Base-by-base conservation (phyloP, 805 yeast species). In the Ogataea neopini region DNA sequence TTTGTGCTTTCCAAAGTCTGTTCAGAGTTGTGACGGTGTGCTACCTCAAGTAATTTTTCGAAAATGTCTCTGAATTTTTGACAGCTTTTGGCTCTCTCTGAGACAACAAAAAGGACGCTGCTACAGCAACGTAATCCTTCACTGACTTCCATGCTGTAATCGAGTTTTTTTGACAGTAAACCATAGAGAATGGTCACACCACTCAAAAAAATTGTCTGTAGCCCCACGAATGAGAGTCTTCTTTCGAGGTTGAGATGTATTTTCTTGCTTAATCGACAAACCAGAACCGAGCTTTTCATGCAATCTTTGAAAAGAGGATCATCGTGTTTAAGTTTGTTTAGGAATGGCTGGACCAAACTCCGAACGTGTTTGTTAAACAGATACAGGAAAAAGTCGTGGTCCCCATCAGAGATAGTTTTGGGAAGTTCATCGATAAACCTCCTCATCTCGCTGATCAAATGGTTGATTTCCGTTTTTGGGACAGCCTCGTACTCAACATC, bases 111-210 rank as follows among this genome's bases (percentile, higher is more conserved):
- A 8, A 56, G 41, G 3, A 50, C 46, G 8, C 47, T 47, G 20
- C 56, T 50, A 28, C 59, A 55, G 15, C 49, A 49, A 18, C 48
- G 26, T 15, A 55, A 34, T 17, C 47, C 49, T 15, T 46, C 51
- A n/a, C 53, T 37, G 6, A 51, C 47, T n/a, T 49, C 51, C 33
- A 47, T 34, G 34, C 26, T 42, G 52, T 52, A 55, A 14, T 33
- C 44, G 2, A 51, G 17, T 11, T 55, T 55, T 13, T 42, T 41
- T 7, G 54, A 48, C 25, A 53, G 42, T 6, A 53, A 37, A n/a
- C 59, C 57, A 35, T 55, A 55, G 1, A 55, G 45, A 4, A 55
- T 25, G 14, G 59, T 51, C 8, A 53, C 45, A 3, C 57, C 59
- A 28, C 55, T 34, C 14, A 54, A 34, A 41, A 54, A 54, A 1